These are phyloP conservation scores for Pneumocystis sp. DNA, from an alignment of 1,139 yeast genomes.

Conservation along the genomic window DNA sequence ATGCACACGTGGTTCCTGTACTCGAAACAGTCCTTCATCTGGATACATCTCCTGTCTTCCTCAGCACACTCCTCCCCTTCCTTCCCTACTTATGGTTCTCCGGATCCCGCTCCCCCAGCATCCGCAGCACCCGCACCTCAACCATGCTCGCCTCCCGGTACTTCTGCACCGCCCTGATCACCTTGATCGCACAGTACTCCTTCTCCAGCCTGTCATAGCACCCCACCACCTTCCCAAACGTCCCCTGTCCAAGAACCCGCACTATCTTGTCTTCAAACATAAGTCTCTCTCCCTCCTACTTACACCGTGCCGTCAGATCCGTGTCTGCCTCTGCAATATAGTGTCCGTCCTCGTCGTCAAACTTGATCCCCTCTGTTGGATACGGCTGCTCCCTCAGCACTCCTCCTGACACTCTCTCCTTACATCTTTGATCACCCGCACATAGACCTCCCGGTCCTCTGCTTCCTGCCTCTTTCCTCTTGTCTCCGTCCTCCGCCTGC, in stretches of 20 bases:
- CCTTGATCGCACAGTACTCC: constrained; percentile 73
- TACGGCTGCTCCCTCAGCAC: not conserved
- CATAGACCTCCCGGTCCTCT: not conserved
- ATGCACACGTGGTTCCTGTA: constrained; percentile 87
- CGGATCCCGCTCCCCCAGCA: constrained; percentile 55
- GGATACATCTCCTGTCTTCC: constrained; percentile 31
- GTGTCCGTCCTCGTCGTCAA: constrained; percentile 30
- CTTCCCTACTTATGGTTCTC: constrained; percentile 38
- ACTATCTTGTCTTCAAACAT: constrained; percentile 31
- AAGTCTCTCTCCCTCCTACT: not conserved
- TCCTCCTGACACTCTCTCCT: not conserved
- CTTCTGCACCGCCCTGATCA: constrained; percentile 42
- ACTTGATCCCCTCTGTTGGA: not conserved
- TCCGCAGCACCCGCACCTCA: constrained; percentile 57
- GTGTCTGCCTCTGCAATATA: constrained; percentile 24
- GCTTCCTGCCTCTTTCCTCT: not conserved
- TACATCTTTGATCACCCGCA: not conserved
- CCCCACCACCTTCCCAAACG: constrained; percentile 82
- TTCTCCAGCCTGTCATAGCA: constrained; percentile 35
- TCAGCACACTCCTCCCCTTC: constrained; percentile 15
- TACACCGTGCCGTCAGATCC: constrained; percentile 18
- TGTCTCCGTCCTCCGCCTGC: not conserved
- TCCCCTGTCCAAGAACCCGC: constrained; percentile 71
- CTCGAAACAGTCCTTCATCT: constrained; percentile 79
- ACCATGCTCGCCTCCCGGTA: constrained; percentile 32